Evolutionary conservation across 2,329 filamentous ascomycete genomes (phyloP), one percentile per base, ranked within the genome.

Genomic region (Pseudogymnoascus sp.): DNA sequence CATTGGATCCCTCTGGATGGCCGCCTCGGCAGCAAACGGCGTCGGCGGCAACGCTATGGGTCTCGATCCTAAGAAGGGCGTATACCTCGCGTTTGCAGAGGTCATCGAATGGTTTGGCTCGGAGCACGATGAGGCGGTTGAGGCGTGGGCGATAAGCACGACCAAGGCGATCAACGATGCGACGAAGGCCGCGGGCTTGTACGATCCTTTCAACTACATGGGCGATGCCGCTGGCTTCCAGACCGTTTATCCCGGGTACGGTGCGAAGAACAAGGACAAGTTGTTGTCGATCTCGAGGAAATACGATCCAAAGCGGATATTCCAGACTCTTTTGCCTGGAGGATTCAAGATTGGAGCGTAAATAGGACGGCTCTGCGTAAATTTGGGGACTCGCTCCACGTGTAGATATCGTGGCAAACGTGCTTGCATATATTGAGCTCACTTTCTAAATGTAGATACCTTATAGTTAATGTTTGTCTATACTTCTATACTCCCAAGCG

Each of bases 171-270:
- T 68, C 35, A 62, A 67, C 34, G 61, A 60, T 3, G 66, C 65
- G 19, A 64, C 69, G n/a, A 59, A 60, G 30, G 65, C 67, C 66
- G 67, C 71, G 5, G 71, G 73, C 21, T 65, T 74, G 0, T 70
- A 71, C 48, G 68, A 71, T 13, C 71, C 72, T 10, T 75, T 74
- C 63, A 73, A 76, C 64, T 78, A 74, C 63, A 65, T 74, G 39
- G 73, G 74, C 61, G 74, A 75, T 58, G 71, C 72, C 3, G 67
- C 69, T 21, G 60, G 61, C 7, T 70, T 73, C 5, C 71, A 78
- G 58, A 4, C 37, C 37, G 37, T 39, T 39, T 39, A 39, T 39
- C 37, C 30, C 10, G 57, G 58, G 8, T 64, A 63, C 41, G 63
- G 63, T 19, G 30, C 52, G 5, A 30, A 15, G 18, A 62, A 60